phyloP scores from a whole-genome alignment of 31 red algal genomes.

The Odonthalia washingtoniensis region DNA sequence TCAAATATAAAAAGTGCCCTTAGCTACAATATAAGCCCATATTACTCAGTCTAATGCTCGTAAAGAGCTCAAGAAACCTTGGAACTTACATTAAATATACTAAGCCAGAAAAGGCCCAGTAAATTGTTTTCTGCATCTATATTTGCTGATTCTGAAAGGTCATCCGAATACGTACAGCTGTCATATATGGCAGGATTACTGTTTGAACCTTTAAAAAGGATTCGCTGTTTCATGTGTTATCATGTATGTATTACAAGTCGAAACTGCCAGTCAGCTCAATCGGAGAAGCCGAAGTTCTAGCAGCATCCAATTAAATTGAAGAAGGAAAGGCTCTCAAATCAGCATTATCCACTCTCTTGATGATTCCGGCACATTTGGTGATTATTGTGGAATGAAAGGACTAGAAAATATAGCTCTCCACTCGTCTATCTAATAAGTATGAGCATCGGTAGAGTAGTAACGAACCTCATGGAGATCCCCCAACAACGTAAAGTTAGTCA shows the following conservation, averaged over 20 bases:
- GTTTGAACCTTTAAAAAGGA: neutral
- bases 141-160: neutral
- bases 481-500: too few species aligned
- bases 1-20: neutral
- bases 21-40: neutral
- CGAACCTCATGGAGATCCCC: too few species aligned
- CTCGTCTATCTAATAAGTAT: too few species aligned
- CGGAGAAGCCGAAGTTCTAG: neutral
- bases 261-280: neutral
- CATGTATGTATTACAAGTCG: neutral
- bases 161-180: neutral
- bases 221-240: neutral
- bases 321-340: slow-evolving; percentile 5
- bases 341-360: neutral
- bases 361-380: neutral
- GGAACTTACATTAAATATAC: neutral
- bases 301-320: slow-evolving; percentile 11
- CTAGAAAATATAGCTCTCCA: neutral
- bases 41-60: neutral
- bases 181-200: neutral
- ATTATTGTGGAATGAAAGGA: slow-evolving; percentile 1
- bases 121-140: neutral
- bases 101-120: neutral
- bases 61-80: neutral
- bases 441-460: too few species aligned